A percentile compares a stretch with the other conserved stretches of the same genome.
These are phyloP conservation scores for Drechslerella stenobrocha DNA, from an alignment of 2,329 filamentous ascomycete species.

Conservation along the genomic window DNA sequence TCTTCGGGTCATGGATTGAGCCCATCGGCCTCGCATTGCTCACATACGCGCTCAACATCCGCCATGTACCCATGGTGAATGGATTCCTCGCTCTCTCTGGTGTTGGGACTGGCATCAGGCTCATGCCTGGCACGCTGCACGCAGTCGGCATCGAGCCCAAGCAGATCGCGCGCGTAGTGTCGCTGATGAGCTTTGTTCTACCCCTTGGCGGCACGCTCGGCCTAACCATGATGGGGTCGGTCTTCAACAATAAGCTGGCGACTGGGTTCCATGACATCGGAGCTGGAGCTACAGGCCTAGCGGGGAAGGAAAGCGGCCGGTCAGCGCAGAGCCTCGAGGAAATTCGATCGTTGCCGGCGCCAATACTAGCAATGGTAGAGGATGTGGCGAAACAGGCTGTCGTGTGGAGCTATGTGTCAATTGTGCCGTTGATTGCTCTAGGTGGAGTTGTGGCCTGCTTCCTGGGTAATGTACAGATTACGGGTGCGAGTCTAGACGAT, in stretches of 20 bases:
- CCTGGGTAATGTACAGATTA: slow-evolving; percentile 62
- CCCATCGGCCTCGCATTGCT: slow-evolving; percentile 65
- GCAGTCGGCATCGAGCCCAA: slow-evolving; percentile 66
- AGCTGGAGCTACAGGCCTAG: slow-evolving; percentile 52
- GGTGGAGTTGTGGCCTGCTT: slow-evolving; percentile 58
- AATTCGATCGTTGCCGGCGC: slow-evolving; percentile 55
- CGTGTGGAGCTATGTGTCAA: slow-evolving; percentile 67
- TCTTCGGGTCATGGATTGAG: slow-evolving; percentile 63
- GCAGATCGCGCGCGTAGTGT: slow-evolving; percentile 64
- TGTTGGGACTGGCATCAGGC: slow-evolving; percentile 66
- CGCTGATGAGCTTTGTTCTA: slow-evolving; percentile 64
- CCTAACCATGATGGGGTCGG: slow-evolving; percentile 69
- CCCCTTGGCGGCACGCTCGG: slow-evolving; percentile 68
- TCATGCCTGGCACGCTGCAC: slow-evolving; percentile 68
- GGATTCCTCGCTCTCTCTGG: slow-evolving; percentile 70
- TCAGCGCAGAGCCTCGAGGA: slow-evolving; percentile 55
- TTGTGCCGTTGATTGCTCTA: slow-evolving; percentile 64
- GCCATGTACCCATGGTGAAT: slow-evolving; percentile 62
- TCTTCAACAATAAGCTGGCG: slow-evolving; percentile 66
- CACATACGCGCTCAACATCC: slow-evolving; percentile 62
- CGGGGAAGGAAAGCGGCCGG: slow-evolving; percentile 54
- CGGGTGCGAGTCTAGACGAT: slow-evolving; percentile 53
- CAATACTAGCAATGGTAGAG: slow-evolving; percentile 56
- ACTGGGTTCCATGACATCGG: slow-evolving; percentile 53
- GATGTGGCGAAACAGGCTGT: slow-evolving; percentile 62